Evolutionary conservation across 331 rosid species (phyloP).

Genomic region (Malus hybrid): DNA sequence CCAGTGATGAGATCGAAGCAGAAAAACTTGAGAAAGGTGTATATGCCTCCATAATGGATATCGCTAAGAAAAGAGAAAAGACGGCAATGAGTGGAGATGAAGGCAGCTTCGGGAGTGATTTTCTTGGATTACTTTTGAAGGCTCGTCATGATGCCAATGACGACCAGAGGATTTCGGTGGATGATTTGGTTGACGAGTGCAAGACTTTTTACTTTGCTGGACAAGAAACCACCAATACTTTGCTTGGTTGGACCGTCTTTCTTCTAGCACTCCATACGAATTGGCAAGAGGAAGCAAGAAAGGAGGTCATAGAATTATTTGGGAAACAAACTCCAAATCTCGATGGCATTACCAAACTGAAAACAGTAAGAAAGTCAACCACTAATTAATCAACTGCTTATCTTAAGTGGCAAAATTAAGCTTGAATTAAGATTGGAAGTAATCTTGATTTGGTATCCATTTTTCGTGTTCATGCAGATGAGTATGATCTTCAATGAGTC

Average conservation of each 20-base stretch:
- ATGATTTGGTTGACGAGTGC: slow-evolving; percentile 7
- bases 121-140: slow-evolving; percentile 8
- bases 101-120: slow-evolving; percentile 3
- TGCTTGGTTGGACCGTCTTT: slow-evolving; percentile 2
- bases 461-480: neutral
- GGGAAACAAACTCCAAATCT: slow-evolving; percentile 1
- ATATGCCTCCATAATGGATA: neutral
- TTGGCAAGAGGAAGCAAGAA: slow-evolving; percentile 17
- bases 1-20: slow-evolving; percentile 4
- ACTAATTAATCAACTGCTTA: neutral
- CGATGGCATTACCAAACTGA: slow-evolving; percentile 12
- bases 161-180: slow-evolving; percentile 1
- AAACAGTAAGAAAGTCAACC: neutral
- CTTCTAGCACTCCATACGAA: slow-evolving; percentile 1
- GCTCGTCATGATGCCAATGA: slow-evolving; percentile 14
- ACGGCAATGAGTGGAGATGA: neutral
- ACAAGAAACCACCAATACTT: slow-evolving; percentile 5
- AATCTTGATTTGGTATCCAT: neutral
- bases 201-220: neutral
- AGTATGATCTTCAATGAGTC: slow-evolving; percentile 8
- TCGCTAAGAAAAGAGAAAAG: slow-evolving; percentile 4
- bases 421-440: neutral
- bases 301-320: slow-evolving; percentile 7
- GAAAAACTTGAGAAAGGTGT: slow-evolving; percentile 1
- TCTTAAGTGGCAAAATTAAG: neutral